These are phyloP conservation scores for Agarophyton chilense DNA, from an alignment of 23 red algal genomes.

Conservation along the genomic window DNA sequence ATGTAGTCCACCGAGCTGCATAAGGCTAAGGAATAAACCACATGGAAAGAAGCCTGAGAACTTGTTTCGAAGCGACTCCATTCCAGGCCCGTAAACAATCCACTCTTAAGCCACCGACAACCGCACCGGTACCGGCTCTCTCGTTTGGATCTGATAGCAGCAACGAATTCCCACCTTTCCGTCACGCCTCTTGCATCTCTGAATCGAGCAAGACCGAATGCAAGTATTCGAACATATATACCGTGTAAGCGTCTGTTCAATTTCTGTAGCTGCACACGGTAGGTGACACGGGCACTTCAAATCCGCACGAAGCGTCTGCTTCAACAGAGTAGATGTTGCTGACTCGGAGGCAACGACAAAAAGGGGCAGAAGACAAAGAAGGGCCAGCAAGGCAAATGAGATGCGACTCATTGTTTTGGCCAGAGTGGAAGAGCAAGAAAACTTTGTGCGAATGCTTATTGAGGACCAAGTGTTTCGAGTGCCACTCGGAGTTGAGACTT, in stretches of 20 bases:
- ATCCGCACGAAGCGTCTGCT: not conserved
- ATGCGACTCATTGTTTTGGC: not conserved
- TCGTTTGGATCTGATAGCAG: too few species aligned
- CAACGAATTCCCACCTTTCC: conserved; percentile 1
- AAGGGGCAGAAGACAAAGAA: not conserved
- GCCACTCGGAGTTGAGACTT: too few species aligned
- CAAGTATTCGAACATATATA: conserved; percentile 22
- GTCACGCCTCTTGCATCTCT: not conserved
- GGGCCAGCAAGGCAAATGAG: not conserved
- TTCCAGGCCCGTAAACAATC: too few species aligned
- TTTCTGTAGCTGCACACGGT: conserved; percentile 13
- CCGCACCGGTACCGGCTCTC: too few species aligned
- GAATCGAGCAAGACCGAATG: conserved; percentile 17
- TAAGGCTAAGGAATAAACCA: too few species aligned
- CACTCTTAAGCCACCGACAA: too few species aligned
- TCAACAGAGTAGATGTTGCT: not conserved
- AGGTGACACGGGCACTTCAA: not conserved
- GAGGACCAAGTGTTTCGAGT: too few species aligned
- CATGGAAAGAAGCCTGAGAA: too few species aligned
- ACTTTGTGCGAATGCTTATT: too few species aligned
- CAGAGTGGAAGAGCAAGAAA: not conserved
- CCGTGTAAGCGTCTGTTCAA: not conserved
- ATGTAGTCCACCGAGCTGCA: too few species aligned
- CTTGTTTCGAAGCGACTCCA: too few species aligned
- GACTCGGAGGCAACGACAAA: not conserved